These are phyloP conservation scores for Saprolegnia diclina DNA, from an alignment of 352 stramenopile species.

Conservation along the genomic window DNA sequence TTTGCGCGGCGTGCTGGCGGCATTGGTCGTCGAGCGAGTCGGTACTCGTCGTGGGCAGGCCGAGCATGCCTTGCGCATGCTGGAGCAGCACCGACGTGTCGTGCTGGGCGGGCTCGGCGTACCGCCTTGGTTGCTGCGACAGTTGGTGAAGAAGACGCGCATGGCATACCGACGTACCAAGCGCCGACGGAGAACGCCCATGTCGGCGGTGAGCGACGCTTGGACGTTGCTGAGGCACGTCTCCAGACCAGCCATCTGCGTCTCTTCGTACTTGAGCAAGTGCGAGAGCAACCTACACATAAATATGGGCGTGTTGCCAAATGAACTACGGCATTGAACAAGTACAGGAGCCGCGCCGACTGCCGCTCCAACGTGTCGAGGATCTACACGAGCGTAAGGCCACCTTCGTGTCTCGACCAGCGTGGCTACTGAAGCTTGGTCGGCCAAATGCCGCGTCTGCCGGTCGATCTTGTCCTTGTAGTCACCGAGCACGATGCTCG, in stretches of 20 bases:
- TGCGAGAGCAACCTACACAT: background rate
- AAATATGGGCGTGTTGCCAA: background rate
- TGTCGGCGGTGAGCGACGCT: background rate
- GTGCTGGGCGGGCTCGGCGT: too few species aligned
- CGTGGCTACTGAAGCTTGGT: background rate
- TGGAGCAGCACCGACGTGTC: background rate
- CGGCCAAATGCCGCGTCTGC: background rate
- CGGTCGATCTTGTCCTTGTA: background rate
- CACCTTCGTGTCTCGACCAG: too few species aligned
- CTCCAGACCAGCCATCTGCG: background rate
- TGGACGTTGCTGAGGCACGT: background rate
- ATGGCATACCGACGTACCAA: background rate
- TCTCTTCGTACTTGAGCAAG: background rate
- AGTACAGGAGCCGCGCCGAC: constrained; percentile 13
- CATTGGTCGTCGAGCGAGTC: background rate
- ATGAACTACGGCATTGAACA: background rate
- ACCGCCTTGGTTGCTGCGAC: too few species aligned
- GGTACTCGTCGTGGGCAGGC: background rate
- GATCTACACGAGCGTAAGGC: background rate
- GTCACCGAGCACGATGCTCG: background rate
- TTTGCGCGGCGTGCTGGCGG: background rate
- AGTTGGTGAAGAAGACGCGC: background rate
- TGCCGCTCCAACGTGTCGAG: background rate
- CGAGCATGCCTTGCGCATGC: background rate
- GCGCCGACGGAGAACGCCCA: background rate